Base-by-base conservation (phyloP, 805 yeast genomes). In the Ogataea thermomethanolica region DNA sequence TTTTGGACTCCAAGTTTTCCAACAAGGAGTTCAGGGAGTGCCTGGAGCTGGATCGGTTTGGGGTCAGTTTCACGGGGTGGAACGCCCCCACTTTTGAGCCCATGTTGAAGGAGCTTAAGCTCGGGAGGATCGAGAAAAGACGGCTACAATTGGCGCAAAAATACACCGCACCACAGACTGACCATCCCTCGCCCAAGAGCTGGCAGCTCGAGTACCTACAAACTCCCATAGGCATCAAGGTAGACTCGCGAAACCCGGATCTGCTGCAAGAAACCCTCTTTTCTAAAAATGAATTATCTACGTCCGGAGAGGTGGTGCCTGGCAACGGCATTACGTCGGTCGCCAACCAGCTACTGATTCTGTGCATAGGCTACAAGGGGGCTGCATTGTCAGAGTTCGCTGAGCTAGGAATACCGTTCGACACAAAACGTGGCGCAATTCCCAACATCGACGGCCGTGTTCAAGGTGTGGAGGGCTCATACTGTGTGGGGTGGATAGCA, bases 1-100 rank as follows among this genome's bases (percentile, higher is more conserved):
- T 88, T 15, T 59, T 81, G 32, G 90, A 89, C 50, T 79, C 93
- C 31, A 93, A 95, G 20, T 93, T 90, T 59, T 84, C 97, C 3
- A 91, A 86, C 50, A 91, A 89, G 58, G 99, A 93, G 61, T 71
- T 91, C 17, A 73, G 97, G 56, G 98, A 93, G 56, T 65, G 91
- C 26, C 66, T 90, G 55, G 84, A 80, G 38, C 61, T 88, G 40
- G 62, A 64, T 5, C 51, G 67, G 23, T 64, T 66, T 28, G 79
- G 79, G 0, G 68, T 69, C 12, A 62, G 58, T 9, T 75, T 83
- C 41, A 56, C 61, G 8, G 79, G 79, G 3, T 56, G 67, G 33
- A 71, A 74, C 7, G 67, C 68, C 1, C 64, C 65, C n/a, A 50
- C 61, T 14, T 46, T 66, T 3, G 50, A 52, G 10, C 59, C 61